These are phyloP conservation scores for Fusarium tjaetaba DNA, from an alignment of 2,329 filamentous ascomycete genomes.

Conservation along the genomic window DNA sequence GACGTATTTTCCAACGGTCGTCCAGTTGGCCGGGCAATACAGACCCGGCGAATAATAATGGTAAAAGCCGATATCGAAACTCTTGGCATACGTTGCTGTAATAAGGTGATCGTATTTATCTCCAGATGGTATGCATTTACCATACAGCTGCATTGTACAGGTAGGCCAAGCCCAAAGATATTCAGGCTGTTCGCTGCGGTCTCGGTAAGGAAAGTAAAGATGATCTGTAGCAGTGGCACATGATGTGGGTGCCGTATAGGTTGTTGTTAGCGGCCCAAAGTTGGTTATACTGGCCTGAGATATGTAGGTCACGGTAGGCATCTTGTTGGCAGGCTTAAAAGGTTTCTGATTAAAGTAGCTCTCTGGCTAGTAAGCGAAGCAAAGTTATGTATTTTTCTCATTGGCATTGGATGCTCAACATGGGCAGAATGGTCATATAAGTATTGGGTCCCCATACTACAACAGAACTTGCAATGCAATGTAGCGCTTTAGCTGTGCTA, in stretches of 20 bases:
- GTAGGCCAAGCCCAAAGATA: neutral
- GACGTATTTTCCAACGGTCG: neutral
- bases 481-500: rapidly evolving
- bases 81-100: neutral
- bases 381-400: neutral
- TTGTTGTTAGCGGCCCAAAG: neutral
- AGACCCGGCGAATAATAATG: neutral
- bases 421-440: rapidly evolving
- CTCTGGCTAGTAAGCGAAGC: no score
- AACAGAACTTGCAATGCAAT: neutral
- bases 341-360: no score
- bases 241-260: neutral
- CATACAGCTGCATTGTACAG: neutral
- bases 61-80: neutral
- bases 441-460: neutral
- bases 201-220: neutral
- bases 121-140: neutral
- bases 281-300: neutral
- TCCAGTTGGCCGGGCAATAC: neutral
- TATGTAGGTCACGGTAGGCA: neutral
- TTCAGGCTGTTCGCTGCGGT: neutral
- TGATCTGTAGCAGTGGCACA: neutral
- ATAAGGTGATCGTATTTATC: neutral
- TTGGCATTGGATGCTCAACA: rapidly evolving
- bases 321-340: rapidly evolving